These are phyloP conservation scores for Akanthomyces lecanii DNA, from an alignment of 2,329 filamentous ascomycete species.

Conservation along the genomic window DNA sequence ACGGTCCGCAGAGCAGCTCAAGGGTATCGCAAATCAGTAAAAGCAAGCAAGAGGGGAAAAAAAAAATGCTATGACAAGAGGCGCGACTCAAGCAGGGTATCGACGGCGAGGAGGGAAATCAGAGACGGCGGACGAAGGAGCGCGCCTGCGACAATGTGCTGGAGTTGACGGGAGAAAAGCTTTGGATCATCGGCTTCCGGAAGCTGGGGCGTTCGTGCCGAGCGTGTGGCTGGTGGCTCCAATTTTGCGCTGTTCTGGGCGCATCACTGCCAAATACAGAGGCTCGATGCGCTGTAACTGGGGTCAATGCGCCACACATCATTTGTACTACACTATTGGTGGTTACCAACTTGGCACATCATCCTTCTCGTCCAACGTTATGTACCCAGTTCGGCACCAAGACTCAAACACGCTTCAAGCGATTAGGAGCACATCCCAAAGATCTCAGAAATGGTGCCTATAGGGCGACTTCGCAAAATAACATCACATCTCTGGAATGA, in stretches of 20 bases:
- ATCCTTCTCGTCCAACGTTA: too few species aligned
- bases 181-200: neutral
- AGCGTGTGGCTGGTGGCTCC: slow-evolving; percentile 8
- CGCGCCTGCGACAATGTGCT: neutral
- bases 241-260: neutral
- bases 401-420: too few species aligned
- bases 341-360: too few species aligned
- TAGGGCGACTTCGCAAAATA: too few species aligned
- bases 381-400: too few species aligned
- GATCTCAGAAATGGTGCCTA: too few species aligned
- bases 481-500: too few species aligned
- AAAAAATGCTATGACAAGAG: too few species aligned
- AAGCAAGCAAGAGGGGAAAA: neutral
- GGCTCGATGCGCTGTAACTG: neutral
- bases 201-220: slow-evolving; percentile 9
- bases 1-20: neutral
- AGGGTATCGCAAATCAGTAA: neutral
- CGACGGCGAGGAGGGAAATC: neutral
- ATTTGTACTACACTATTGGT: too few species aligned
- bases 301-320: neutral
- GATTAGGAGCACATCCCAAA: too few species aligned
- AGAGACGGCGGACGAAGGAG: neutral
- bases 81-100: neutral
- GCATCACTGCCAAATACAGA: neutral
- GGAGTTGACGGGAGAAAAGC: neutral